Percentiles rank a stretch among this genome's conserved stretches.
Evolutionary conservation across 2,329 filamentous ascomycete species (phyloP).

Genomic region (Penicillium digitatum): DNA sequence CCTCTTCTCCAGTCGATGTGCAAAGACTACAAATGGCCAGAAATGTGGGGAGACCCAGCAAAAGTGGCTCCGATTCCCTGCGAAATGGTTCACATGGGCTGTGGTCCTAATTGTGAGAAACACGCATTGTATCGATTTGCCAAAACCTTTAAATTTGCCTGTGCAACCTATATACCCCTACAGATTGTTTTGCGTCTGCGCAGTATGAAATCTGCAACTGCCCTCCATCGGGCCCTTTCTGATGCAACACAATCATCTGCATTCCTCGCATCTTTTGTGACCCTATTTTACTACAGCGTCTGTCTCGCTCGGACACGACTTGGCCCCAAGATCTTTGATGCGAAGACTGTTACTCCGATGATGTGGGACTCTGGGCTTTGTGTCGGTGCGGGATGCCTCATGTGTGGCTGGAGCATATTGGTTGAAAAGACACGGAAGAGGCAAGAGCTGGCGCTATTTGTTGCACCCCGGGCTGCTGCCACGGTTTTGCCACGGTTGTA

Average conservation of each 20-base stretch:
- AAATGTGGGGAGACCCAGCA: slow-evolving; percentile 68
- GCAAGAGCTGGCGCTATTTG: slow-evolving; percentile 75
- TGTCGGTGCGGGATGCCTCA: slow-evolving; percentile 65
- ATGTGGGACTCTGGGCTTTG: slow-evolving; percentile 61
- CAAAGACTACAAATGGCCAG: slow-evolving; percentile 63
- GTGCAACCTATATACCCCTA: slow-evolving; percentile 72
- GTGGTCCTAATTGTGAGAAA: slow-evolving; percentile 65
- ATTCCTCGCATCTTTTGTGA: slow-evolving; percentile 73
- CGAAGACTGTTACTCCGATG: slow-evolving; percentile 49
- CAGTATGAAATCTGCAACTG: slow-evolving; percentile 45
- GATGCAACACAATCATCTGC: slow-evolving; percentile 68
- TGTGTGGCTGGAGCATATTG: slow-evolving; percentile 80
- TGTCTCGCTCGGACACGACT: slow-evolving; percentile 71
- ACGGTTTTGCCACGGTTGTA: slow-evolving; percentile 71
- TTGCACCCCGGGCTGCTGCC: slow-evolving; percentile 71
- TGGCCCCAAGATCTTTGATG: slow-evolving; percentile 65
- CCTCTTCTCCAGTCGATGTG: slow-evolving; percentile 68
- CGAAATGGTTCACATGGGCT: slow-evolving; percentile 77
- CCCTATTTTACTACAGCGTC: slow-evolving; percentile 79
- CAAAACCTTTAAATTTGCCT: slow-evolving; percentile 68
- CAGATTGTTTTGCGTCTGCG: slow-evolving; percentile 62
- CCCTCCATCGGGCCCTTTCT: slow-evolving; percentile 50
- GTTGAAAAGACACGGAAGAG: slow-evolving; percentile 63
- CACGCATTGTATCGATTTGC: slow-evolving; percentile 67
- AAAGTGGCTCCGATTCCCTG: slow-evolving; percentile 71